These are phyloP conservation scores for Globisporangium iwayamae DNA, from an alignment of 352 stramenopile genomes.

Conservation along the genomic window DNA sequence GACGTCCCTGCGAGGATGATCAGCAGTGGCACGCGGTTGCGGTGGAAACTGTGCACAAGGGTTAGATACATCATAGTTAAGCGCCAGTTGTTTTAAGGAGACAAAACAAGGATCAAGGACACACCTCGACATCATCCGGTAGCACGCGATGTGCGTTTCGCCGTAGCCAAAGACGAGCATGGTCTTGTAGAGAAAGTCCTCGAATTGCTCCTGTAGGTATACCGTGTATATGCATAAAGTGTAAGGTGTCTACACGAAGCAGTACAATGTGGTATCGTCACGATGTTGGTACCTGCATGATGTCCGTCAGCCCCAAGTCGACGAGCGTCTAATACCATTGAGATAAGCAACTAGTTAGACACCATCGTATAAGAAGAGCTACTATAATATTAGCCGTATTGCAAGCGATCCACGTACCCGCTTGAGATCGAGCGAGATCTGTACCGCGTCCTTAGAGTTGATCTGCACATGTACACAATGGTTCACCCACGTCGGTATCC, in stretches of 20 bases:
- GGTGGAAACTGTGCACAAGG: conserved; percentile 57
- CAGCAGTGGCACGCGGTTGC: conserved; percentile 76
- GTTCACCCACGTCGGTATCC: too few species aligned
- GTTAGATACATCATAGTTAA: not conserved
- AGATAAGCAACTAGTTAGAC: not conserved
- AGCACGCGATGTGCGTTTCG: conserved; percentile 78
- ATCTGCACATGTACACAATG: conserved; percentile 39
- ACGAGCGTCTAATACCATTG: conserved; percentile 63
- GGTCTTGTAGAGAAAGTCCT: conserved; percentile 90
- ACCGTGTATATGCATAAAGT: not conserved
- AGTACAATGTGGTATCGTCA: not conserved
- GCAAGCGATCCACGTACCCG: conserved; percentile 32
- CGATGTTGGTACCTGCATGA: conserved; percentile 46
- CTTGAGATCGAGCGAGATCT: conserved; percentile 88
- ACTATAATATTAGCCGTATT: not conserved
- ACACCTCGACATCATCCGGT: conserved; percentile 88
- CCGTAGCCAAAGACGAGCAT: conserved; percentile 88
- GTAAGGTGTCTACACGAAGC: too few species aligned
- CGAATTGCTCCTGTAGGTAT: conserved; percentile 70
- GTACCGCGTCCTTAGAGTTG: conserved; percentile 78
- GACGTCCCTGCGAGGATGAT: conserved; percentile 82
- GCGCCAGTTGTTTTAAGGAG: not conserved
- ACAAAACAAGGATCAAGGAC: not conserved
- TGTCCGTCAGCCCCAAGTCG: conserved; percentile 81
- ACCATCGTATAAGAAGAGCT: not conserved